These are phyloP conservation scores for Sophora flavescens DNA, from an alignment of 306 rosid genomes.

Conservation along the genomic window DNA sequence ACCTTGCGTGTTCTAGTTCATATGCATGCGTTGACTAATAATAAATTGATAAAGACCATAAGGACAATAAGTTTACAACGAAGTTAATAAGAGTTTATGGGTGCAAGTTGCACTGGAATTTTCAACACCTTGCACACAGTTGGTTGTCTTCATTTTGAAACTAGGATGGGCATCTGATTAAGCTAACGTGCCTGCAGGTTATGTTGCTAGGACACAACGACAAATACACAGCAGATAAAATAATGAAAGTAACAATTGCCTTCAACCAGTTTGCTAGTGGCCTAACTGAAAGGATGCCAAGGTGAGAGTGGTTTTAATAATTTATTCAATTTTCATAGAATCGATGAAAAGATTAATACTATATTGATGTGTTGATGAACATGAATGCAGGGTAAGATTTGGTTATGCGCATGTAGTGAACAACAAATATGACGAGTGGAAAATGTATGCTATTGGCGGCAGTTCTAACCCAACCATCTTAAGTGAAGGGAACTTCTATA, in stretches of 20 bases:
- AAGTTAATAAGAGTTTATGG: too few species aligned
- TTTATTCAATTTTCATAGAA: background rate
- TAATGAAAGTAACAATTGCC: conserved; percentile 59
- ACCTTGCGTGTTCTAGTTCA: background rate
- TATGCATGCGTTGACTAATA: background rate
- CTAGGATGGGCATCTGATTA: background rate
- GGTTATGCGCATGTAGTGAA: conserved; percentile 90
- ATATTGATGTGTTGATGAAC: conserved; percentile 12
- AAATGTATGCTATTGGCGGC: conserved; percentile 90
- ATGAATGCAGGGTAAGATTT: conserved; percentile 75
- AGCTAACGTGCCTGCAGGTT: conserved; percentile 58
- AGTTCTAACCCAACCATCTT: conserved; percentile 90
- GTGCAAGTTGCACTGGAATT: too few species aligned
- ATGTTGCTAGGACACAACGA: conserved; percentile 90
- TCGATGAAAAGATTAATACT: background rate
- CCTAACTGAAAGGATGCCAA: conserved; percentile 81
- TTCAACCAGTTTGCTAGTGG: conserved; percentile 55
- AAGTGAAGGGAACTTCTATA: conserved; percentile 81
- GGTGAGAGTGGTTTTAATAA: conserved; percentile 49
- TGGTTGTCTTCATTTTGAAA: too few species aligned
- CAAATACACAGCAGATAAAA: conserved; percentile 57
- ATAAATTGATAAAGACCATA: background rate
- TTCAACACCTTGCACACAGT: too few species aligned
- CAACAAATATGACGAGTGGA: conserved; percentile 81
- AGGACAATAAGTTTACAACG: background rate